Base-by-base conservation (phyloP, 192 early-diverging fungal species). In the Paraglomus brasilianum region DNA sequence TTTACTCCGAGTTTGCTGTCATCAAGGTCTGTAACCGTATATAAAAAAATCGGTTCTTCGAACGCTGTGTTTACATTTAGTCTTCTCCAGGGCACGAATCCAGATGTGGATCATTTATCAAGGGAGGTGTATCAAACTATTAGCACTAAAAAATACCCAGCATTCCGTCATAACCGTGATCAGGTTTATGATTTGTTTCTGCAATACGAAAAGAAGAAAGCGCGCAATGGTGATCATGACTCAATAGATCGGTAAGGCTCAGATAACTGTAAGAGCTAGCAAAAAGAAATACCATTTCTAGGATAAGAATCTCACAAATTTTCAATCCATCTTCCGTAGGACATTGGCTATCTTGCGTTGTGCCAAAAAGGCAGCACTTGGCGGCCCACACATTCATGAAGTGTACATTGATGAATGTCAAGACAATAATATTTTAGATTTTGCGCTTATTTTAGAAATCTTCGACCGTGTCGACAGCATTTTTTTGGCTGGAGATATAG, bases 391-490 rank as follows among this genome's bases (percentile, higher is more conserved):
- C 43, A 67, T 67, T 53, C 49, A 67, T 52, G 48, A 67, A 67
- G 38, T 67, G 14, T 67, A 67, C 44, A 67, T 67, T 42, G 65
- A 67, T 19, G 65, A 67, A 52, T 67, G 47, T 48, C 62, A 65
- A 5, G 62, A 65, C 22, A 65, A 65, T 13, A 15, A 65, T 15
- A 65, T 65, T 36, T 44, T 65, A 9, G 62, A 65, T 49, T 48
- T 65, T 1, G 44, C 62, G 17, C 62, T 65, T 48, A 65, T 65
- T 11, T 65, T 65, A n/a, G 50, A 48, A 10, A 11, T 65, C 4
- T 65, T 65, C 50, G 45, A 65, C 10, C 11, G 46, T 22, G 62
- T n/a, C 19, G 43, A 65, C 13, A 36, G 24, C 22, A n/a, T 65
- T 65, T 65, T 65, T 39, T 39, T 65, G 30, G 62, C 62, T 9